Conservation (phyloP, 352 stramenopile species). For the Globisporangium spinosum region DNA sequence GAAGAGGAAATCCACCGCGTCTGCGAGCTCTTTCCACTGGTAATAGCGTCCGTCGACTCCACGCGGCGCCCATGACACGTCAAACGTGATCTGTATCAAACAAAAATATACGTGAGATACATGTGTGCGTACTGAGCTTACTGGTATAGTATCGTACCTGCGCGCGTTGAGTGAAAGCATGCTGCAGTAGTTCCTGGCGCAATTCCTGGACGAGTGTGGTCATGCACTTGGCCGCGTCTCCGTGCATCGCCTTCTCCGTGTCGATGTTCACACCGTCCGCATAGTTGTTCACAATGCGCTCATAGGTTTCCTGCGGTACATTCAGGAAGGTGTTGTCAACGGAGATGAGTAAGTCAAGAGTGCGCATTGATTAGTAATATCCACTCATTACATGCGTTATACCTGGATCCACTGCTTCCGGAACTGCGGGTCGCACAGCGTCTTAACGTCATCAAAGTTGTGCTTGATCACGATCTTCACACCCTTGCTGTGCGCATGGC, state of each 20-base stretch:
- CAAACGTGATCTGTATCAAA: slow-evolving; percentile 62
- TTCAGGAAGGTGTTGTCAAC: not conserved
- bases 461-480: slow-evolving; percentile 80
- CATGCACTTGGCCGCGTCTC: slow-evolving; percentile 40
- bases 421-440: slow-evolving; percentile 50
- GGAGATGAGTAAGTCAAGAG: not conserved
- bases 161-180: slow-evolving; percentile 53
- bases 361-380: not conserved
- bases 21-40: slow-evolving; percentile 64
- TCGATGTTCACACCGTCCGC: slow-evolving; percentile 85
- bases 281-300: slow-evolving; percentile 58
- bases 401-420: slow-evolving; percentile 56
- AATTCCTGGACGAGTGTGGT: slow-evolving; percentile 57
- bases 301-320: slow-evolving; percentile 38
- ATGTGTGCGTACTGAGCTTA: slow-evolving; percentile 6
- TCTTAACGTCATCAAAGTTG: slow-evolving; percentile 69
- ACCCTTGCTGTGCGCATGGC: slow-evolving; percentile 68
- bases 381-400: not conserved
- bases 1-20: slow-evolving; percentile 80
- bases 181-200: slow-evolving; percentile 44
- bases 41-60: slow-evolving; percentile 84
- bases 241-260: slow-evolving; percentile 65
- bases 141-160: slow-evolving; percentile 28
- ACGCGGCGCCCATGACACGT: slow-evolving; percentile 74
- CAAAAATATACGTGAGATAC: not conserved